Evolutionary conservation across 306 rosid genomes (phyloP).

Genomic region (Begonia peltatifolia): DNA sequence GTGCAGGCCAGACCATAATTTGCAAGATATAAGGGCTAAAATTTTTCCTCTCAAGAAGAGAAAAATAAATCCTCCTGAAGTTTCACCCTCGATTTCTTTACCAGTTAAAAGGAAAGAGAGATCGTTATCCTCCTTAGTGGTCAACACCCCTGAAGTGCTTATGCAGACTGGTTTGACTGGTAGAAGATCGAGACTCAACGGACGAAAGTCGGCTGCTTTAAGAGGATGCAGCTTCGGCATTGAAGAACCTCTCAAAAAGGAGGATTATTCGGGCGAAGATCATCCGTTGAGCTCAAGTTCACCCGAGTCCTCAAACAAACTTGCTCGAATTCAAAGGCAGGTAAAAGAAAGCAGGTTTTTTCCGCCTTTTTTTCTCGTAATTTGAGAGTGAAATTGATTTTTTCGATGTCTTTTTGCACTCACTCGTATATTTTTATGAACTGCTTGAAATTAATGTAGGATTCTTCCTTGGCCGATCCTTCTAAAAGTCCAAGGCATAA

Average conservation of each 20-base stretch:
- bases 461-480: constrained; percentile 38
- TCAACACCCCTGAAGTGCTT: constrained; percentile 75
- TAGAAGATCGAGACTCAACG: constrained; percentile 59
- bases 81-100: constrained; percentile 39
- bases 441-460: constrained; percentile 22
- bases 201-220: constrained; percentile 58
- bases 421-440: neutral
- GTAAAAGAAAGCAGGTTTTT: constrained; percentile 10
- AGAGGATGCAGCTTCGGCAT: constrained; percentile 52
- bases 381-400: no score
- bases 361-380: no score
- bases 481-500: constrained; percentile 37
- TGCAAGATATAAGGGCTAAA: constrained; percentile 87
- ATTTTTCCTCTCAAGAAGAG: constrained; percentile 56
- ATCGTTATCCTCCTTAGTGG: constrained; percentile 87
- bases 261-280: constrained; percentile 39
- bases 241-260: constrained; percentile 47
- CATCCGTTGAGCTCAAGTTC: constrained; percentile 44
- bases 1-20: constrained; percentile 94
- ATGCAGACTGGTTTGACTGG: constrained; percentile 66
- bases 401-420: no score
- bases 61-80: constrained; percentile 48
- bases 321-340: constrained; percentile 27
- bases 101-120: constrained; percentile 93
- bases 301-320: constrained; percentile 26